Evolutionary conservation across 176 grass and related monocot genomes (phyloP).

Genomic region (Triticum timopheevii): DNA sequence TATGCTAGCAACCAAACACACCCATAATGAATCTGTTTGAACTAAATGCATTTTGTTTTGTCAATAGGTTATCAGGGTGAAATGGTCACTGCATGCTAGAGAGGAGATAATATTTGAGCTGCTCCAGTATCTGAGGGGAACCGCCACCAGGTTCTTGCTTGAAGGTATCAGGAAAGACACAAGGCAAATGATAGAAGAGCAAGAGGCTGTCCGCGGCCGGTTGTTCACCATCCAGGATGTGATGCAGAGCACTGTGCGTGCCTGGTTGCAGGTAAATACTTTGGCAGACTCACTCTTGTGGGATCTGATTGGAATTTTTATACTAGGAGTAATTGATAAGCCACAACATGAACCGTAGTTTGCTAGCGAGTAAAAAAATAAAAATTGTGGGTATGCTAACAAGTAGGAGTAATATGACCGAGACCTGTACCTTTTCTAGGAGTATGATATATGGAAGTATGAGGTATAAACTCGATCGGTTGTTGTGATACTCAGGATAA

Average conservation of each 20-base stretch:
- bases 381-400: no score
- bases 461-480: neutral
- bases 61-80: conserved; percentile 64
- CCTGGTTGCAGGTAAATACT: conserved; percentile 52
- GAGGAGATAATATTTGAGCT: conserved; percentile 68
- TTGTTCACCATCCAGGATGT: conserved; percentile 71
- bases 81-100: conserved; percentile 72
- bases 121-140: conserved; percentile 40
- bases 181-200: conserved; percentile 60
- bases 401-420: neutral
- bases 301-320: neutral
- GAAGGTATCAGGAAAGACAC: conserved; percentile 49
- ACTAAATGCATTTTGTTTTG: neutral
- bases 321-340: neutral
- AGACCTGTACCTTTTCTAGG: neutral
- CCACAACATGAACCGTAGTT: neutral
- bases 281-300: neutral
- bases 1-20: neutral
- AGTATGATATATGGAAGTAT: neutral
- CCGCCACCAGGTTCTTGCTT: conserved; percentile 41
- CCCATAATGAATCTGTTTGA: neutral
- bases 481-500: conserved; percentile 43
- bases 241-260: conserved; percentile 62
- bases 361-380: neutral
- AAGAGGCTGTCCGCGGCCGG: conserved; percentile 54